Percentiles rank a stretch among this genome's conserved stretches.
Evolutionary conservation across 2,329 filamentous ascomycete species (phyloP).

Genomic region (Torrubiella hemipterigena): DNA sequence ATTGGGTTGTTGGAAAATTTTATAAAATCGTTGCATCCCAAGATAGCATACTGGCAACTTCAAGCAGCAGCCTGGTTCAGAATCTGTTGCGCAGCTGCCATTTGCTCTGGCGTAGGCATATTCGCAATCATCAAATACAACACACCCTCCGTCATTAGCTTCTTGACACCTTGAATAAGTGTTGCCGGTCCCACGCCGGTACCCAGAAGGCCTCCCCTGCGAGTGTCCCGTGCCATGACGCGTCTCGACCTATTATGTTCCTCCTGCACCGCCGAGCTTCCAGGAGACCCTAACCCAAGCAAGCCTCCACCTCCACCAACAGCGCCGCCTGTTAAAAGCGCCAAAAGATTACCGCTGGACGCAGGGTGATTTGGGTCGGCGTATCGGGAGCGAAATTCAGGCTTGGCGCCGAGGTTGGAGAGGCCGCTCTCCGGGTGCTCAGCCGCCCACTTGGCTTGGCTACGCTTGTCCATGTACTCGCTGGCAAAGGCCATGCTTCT

Average conservation of each 20-base stretch:
- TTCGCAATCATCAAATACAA: slow-evolving; percentile 9
- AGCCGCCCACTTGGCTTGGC: slow-evolving; percentile 11
- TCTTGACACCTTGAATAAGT: slow-evolving; percentile 5
- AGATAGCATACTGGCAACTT: too few relatives aligned
- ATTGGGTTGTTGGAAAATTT: too few relatives aligned
- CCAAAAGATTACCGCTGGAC: slow-evolving; percentile 14
- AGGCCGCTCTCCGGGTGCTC: slow-evolving; percentile 10
- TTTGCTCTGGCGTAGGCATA: slow-evolving; percentile 6
- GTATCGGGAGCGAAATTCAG: slow-evolving; percentile 15
- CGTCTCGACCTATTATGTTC: not conserved
- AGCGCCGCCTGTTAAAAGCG: slow-evolving; percentile 13
- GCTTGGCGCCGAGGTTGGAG: slow-evolving; percentile 11
- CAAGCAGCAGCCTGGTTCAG: too few relatives aligned
- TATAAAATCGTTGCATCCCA: too few relatives aligned
- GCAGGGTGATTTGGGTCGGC: slow-evolving; percentile 17
- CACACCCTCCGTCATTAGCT: slow-evolving; percentile 8
- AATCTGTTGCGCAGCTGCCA: too few relatives aligned
- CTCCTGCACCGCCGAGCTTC: too few relatives aligned
- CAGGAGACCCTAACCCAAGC: too few relatives aligned
- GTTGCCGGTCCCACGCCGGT: slow-evolving; percentile 3
- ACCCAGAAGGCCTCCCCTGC: slow-evolving; percentile 3
- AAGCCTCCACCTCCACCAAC: not conserved
- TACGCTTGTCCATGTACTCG: slow-evolving; percentile 13
- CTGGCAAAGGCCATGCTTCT: slow-evolving; percentile 7
- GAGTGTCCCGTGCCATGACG: slow-evolving; percentile 1